Percentiles rank a stretch among this genome's conserved stretches.
Evolutionary conservation across 176 grass and related monocot species (phyloP).

Genomic region (Phoenix dactylifera): DNA sequence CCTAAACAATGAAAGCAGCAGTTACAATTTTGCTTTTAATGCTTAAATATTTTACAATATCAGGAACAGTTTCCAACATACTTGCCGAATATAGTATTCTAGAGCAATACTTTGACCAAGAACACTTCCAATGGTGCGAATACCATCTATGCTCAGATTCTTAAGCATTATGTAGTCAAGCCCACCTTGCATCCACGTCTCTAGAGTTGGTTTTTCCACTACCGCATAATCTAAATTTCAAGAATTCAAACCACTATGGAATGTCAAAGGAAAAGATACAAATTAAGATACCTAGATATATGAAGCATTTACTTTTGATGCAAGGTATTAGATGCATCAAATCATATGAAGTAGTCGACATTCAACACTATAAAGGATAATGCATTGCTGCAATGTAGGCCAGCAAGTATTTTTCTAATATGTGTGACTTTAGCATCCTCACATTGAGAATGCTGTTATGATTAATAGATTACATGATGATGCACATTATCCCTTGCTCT

Average conservation of each 20-base stretch:
- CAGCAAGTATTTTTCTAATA: too few relatives aligned
- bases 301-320: too few relatives aligned
- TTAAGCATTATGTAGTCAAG: slow-evolving; percentile 88
- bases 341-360: too few relatives aligned
- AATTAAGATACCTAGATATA: too few relatives aligned
- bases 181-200: slow-evolving; percentile 95
- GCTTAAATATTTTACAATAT: not conserved
- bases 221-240: slow-evolving; percentile 67
- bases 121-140: slow-evolving; percentile 94
- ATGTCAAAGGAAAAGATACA: too few relatives aligned
- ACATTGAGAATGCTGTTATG: too few relatives aligned
- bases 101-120: slow-evolving; percentile 99
- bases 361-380: too few relatives aligned
- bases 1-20: slow-evolving; percentile 24
- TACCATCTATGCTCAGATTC: slow-evolving; percentile 87
- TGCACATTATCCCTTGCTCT: too few relatives aligned
- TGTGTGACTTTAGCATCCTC: too few relatives aligned
- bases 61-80: slow-evolving; percentile 23
- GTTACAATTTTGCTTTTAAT: not conserved
- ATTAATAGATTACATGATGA: too few relatives aligned
- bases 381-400: too few relatives aligned
- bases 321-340: too few relatives aligned
- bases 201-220: slow-evolving; percentile 78
- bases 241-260: slow-evolving; percentile 1
- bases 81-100: slow-evolving; percentile 94